These are phyloP conservation scores for Aciculoconidium aculeatum DNA, from an alignment of 805 yeast genomes.

Conservation along the genomic window DNA sequence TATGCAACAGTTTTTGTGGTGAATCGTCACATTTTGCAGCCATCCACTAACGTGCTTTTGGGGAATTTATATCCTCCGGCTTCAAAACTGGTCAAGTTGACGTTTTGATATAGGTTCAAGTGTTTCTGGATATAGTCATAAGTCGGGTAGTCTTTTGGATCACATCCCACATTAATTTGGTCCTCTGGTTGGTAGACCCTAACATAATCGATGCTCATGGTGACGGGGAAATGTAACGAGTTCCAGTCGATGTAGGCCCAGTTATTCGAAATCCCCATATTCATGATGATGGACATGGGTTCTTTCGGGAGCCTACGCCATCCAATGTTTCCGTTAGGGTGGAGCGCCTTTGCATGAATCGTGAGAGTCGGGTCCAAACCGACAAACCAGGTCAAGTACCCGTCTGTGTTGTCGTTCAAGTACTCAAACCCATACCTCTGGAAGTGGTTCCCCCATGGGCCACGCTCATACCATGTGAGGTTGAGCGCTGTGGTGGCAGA, in stretches of 20 bases:
- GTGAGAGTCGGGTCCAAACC: slow-evolving; percentile 23
- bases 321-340: slow-evolving; percentile 35
- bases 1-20: too few relatives aligned
- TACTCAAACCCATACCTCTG: slow-evolving; percentile 34
- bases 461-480: slow-evolving; percentile 29
- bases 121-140: slow-evolving; percentile 29
- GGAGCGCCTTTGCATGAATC: slow-evolving; percentile 28
- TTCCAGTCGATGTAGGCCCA: slow-evolving; percentile 38
- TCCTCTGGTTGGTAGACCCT: slow-evolving; percentile 35
- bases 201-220: slow-evolving; percentile 33
- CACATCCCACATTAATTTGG: slow-evolving; percentile 27
- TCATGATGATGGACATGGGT: slow-evolving; percentile 34
- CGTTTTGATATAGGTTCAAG: slow-evolving; percentile 26
- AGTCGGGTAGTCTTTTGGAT: slow-evolving; percentile 34
- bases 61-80: slow-evolving; percentile 49
- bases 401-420: slow-evolving; percentile 20
- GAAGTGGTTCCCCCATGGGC: slow-evolving; percentile 15
- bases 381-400: slow-evolving; percentile 30
- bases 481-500: slow-evolving; percentile 31
- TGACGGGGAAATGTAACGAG: slow-evolving; percentile 29
- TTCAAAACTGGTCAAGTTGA: slow-evolving; percentile 32
- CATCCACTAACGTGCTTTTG: slow-evolving; percentile 18
- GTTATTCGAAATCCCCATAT: slow-evolving; percentile 33
- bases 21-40: slow-evolving; percentile 4
- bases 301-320: slow-evolving; percentile 31